A percentile compares a stretch with the other conserved stretches of the same genome.
Evolutionary conservation across 805 yeast species (phyloP).

Genomic region (Metschnikowia similis): DNA sequence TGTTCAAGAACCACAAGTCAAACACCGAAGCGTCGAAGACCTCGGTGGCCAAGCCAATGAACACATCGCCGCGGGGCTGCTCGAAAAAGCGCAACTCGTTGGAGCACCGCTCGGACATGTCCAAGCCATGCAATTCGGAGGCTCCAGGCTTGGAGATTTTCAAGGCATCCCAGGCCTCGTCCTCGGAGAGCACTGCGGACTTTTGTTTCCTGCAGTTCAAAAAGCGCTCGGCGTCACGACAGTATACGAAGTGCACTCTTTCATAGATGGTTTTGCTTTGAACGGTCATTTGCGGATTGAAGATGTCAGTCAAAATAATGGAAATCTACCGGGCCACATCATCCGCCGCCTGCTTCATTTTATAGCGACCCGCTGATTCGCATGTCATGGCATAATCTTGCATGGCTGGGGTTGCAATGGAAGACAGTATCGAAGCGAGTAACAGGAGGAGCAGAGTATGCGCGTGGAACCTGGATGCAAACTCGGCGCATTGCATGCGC

Average conservation of each 20-base stretch:
- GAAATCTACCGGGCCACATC: not conserved
- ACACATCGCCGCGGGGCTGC: constrained; percentile 15
- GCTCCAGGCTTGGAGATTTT: not conserved
- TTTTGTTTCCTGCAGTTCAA: constrained; percentile 14
- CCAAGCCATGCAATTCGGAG: not conserved
- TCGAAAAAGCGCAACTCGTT: constrained; percentile 18
- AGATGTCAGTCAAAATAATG: not conserved
- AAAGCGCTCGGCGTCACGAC: constrained; percentile 17
- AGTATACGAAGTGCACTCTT: constrained; percentile 24
- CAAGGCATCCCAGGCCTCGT: constrained; percentile 10
- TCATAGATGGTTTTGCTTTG: constrained; percentile 24
- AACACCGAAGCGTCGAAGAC: constrained; percentile 20
- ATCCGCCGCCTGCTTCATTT: not conserved
- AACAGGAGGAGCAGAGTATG: constrained; percentile 1
- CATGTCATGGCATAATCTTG: constrained; percentile 1
- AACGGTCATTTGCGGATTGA: constrained; percentile 13
- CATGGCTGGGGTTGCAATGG: not conserved
- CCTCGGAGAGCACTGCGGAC: constrained; percentile 3
- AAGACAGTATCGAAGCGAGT: not conserved
- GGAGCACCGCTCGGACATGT: constrained; percentile 3
- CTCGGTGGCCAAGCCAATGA: constrained; percentile 30
- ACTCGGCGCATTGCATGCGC: not conserved
- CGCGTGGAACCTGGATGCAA: not conserved
- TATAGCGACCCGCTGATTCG: not conserved
- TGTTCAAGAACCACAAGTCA: constrained; percentile 31